These are phyloP conservation scores for Penicillium italicum DNA, from an alignment of 2,329 filamentous ascomycete species.

Conservation along the genomic window DNA sequence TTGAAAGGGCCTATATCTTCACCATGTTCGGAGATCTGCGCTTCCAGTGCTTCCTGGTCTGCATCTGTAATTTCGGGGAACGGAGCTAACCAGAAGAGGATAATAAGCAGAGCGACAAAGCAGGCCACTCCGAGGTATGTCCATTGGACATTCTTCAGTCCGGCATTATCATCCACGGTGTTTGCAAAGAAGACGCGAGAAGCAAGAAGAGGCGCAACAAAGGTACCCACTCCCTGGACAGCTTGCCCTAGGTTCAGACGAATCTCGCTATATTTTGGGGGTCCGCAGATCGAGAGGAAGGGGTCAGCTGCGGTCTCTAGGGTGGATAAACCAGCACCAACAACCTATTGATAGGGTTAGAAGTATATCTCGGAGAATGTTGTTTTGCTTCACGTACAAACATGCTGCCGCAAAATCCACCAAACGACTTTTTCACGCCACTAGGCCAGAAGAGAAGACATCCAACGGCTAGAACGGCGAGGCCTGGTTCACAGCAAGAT, in stretches of 20 bases:
- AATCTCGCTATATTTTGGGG: slow-evolving; percentile 57
- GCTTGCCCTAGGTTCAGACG: slow-evolving; percentile 58
- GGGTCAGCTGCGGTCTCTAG: slow-evolving; percentile 60
- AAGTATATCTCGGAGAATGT: not conserved
- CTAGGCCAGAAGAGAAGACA: slow-evolving; percentile 59
- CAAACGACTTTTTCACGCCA: slow-evolving; percentile 53
- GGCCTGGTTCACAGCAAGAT: slow-evolving; percentile 38
- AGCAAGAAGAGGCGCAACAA: slow-evolving; percentile 58
- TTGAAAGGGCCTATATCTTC: slow-evolving; percentile 42
- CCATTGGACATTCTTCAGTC: slow-evolving; percentile 58
- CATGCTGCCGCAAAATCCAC: slow-evolving; percentile 58
- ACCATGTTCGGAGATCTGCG: slow-evolving; percentile 35
- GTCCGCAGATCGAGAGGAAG: slow-evolving; percentile 49
- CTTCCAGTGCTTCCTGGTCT: slow-evolving; percentile 57
- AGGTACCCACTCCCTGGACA: slow-evolving; percentile 57
- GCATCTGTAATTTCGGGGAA: slow-evolving; percentile 58
- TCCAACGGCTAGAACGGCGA: slow-evolving; percentile 55
- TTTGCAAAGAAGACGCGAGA: slow-evolving; percentile 61
- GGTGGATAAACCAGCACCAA: slow-evolving; percentile 51
- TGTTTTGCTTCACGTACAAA: slow-evolving; percentile 33
- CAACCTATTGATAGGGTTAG: slow-evolving; percentile 27
- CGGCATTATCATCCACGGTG: slow-evolving; percentile 47
- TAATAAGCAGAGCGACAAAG: slow-evolving; percentile 56
- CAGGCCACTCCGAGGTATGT: slow-evolving; percentile 60
- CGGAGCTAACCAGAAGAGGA: slow-evolving; percentile 56